A percentile compares a stretch with the other conserved stretches of the same genome.
Evolutionary conservation across 2,329 filamentous ascomycete genomes (phyloP).

Genomic region (Chalara sp.): DNA sequence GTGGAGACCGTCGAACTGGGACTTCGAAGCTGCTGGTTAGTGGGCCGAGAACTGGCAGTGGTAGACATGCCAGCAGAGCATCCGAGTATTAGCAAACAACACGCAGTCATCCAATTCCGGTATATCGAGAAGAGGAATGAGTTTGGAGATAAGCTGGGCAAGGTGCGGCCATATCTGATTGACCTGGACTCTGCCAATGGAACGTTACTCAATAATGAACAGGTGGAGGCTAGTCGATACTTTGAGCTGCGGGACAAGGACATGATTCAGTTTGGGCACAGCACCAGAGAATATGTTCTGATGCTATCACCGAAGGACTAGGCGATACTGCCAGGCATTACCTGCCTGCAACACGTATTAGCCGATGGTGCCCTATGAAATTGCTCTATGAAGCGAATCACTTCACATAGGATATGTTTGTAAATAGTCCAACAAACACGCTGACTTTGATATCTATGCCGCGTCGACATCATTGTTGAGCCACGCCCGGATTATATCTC

Average conservation of each 20-base stretch:
- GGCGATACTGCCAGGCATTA: constrained; percentile 6
- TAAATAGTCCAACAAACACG: no score
- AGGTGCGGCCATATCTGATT: constrained; percentile 80
- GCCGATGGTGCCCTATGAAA: no score
- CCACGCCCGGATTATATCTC: no score
- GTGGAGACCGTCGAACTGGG: constrained; percentile 76
- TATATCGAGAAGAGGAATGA: constrained; percentile 78
- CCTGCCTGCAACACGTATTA: not conserved
- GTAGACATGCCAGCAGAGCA: constrained; percentile 83
- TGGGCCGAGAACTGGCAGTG: constrained; percentile 74
- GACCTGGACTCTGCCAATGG: constrained; percentile 93
- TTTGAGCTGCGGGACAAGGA: constrained; percentile 85
- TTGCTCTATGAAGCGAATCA: no score
- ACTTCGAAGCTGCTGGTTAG: constrained; percentile 78
- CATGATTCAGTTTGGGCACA: constrained; percentile 80
- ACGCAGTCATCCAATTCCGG: constrained; percentile 91
- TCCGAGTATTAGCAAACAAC: constrained; percentile 89
- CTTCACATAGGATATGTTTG: no score
- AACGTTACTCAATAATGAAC: constrained; percentile 72
- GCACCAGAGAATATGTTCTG: constrained; percentile 89
- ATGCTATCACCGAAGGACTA: constrained; percentile 56
- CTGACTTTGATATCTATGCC: no score
- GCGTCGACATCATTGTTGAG: no score
- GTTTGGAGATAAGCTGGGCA: constrained; percentile 75
- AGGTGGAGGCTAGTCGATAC: constrained; percentile 69